Percentiles rank a stretch among this genome's conserved stretches.
Evolutionary conservation across 441 rosid species (phyloP).

Genomic region (Aquilaria agallochum): DNA sequence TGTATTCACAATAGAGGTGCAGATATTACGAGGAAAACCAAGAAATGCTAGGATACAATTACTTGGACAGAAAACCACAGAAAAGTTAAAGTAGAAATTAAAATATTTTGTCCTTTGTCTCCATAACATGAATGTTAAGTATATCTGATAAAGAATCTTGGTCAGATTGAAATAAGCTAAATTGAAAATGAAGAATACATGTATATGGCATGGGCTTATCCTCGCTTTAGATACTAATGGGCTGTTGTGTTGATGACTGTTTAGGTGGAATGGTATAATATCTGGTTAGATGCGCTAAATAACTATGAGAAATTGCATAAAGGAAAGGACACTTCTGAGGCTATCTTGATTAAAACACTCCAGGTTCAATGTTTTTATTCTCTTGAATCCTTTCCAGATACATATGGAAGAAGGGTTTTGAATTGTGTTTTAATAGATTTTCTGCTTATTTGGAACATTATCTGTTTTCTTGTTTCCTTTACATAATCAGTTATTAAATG

Average conservation of each 20-base stretch:
- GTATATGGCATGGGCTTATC: no score
- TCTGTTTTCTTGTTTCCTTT: slow-evolving; percentile 17
- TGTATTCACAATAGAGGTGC: no score
- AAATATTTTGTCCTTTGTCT: no score
- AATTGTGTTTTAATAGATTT: slow-evolving; percentile 5
- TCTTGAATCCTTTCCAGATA: slow-evolving; percentile 3
- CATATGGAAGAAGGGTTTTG: slow-evolving; percentile 10
- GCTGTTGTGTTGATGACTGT: slow-evolving; percentile 14
- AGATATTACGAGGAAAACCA: no score
- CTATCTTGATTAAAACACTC: slow-evolving; percentile 67
- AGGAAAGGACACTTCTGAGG: slow-evolving; percentile 67
- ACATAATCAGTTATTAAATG: slow-evolving; percentile 54
- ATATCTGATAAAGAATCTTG: no score
- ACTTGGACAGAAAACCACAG: no score
- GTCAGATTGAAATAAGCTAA: no score
- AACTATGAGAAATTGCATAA: slow-evolving; percentile 62
- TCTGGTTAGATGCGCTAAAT: slow-evolving; percentile 66
- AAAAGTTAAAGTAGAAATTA: no score
- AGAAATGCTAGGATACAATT: no score
- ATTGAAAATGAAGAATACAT: no score
- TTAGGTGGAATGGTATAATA: slow-evolving; percentile 89
- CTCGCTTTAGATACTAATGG: neutral
- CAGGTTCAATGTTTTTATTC: slow-evolving; percentile 50
- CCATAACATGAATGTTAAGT: no score
- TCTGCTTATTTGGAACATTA: slow-evolving; percentile 7